Evolutionary conservation across 768 basidiomycete species (phyloP).

Genomic region (Tremella mesenterica): DNA sequence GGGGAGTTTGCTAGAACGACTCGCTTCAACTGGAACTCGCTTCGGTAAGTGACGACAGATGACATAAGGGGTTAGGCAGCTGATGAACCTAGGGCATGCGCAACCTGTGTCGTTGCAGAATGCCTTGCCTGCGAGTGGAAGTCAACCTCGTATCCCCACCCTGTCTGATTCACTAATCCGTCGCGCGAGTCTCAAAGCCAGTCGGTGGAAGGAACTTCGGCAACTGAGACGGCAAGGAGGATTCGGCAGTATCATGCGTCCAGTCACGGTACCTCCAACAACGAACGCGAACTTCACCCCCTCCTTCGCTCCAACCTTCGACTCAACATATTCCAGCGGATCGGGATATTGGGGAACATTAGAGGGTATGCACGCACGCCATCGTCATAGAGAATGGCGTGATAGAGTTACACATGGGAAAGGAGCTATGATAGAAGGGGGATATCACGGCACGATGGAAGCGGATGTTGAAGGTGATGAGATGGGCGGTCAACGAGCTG

Average conservation of each 20-base stretch:
- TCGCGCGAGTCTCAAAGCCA: slow-evolving; percentile 26
- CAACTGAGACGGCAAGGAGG: slow-evolving; percentile 14
- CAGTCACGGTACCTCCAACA: slow-evolving; percentile 14
- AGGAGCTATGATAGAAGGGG: background rate
- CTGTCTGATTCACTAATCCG: slow-evolving; percentile 21
- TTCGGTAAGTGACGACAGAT: slow-evolving; percentile 32
- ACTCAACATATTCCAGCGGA: slow-evolving; percentile 31
- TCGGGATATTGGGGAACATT: slow-evolving; percentile 28
- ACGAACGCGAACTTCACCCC: slow-evolving; percentile 22
- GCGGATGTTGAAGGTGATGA: background rate
- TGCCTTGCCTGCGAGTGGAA: slow-evolving; percentile 7
- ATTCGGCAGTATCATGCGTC: slow-evolving; percentile 25
- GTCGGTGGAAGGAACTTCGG: slow-evolving; percentile 25
- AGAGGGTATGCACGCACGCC: slow-evolving; percentile 29
- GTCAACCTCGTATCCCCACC: slow-evolving; percentile 1
- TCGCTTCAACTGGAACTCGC: slow-evolving; percentile 17
- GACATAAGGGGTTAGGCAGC: too few species aligned
- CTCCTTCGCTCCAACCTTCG: slow-evolving; percentile 33
- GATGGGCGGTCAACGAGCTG: background rate
- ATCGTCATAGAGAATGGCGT: slow-evolving; percentile 19
- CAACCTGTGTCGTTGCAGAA: slow-evolving; percentile 20
- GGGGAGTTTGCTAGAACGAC: slow-evolving; percentile 10
- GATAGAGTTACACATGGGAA: too few species aligned
- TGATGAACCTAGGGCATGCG: slow-evolving; percentile 22
- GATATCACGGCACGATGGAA: background rate